Evolutionary conservation across 345 rosid species (phyloP).

Genomic region (Linum usitatissimum): DNA sequence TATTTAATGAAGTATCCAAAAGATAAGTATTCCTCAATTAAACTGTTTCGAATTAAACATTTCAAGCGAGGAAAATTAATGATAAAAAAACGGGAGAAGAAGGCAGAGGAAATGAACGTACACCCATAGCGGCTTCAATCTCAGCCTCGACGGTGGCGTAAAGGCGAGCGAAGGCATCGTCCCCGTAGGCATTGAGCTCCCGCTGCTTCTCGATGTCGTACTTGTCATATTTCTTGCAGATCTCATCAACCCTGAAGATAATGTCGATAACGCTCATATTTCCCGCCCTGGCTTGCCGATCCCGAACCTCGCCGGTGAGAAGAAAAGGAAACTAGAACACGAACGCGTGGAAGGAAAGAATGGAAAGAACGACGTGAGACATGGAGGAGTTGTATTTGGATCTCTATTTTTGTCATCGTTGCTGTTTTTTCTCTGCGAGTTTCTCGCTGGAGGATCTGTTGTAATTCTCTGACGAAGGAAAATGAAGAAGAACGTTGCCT

Average conservation of each 20-base stretch:
- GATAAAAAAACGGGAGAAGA: too few species aligned
- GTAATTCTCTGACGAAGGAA: too few species aligned
- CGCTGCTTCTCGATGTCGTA: constrained; percentile 66
- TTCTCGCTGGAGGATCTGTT: background rate
- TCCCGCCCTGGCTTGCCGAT: background rate
- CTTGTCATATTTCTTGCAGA: constrained; percentile 74
- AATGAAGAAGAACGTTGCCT: too few species aligned
- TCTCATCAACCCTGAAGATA: constrained; percentile 59
- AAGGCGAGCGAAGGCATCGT: constrained; percentile 59
- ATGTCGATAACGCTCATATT: constrained; percentile 59
- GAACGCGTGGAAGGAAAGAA: background rate
- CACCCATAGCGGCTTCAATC: constrained; percentile 37
- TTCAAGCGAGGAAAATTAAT: too few species aligned
- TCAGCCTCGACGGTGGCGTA: constrained; percentile 44
- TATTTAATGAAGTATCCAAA: too few species aligned
- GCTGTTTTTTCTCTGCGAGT: background rate
- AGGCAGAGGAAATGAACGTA: constrained; percentile 8
- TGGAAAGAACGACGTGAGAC: too few species aligned
- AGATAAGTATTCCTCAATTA: too few species aligned
- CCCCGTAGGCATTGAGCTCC: constrained; percentile 41
- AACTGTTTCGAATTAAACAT: constrained; percentile 2
- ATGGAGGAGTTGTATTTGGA: background rate
- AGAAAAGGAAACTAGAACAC: background rate
- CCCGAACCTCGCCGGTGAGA: background rate
- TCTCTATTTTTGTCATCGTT: background rate